Percentiles rank a stretch among this genome's conserved stretches.
Evolutionary conservation across 1,284 basidiomycete species (phyloP).

Genomic region (Cryptococcus sp.): DNA sequence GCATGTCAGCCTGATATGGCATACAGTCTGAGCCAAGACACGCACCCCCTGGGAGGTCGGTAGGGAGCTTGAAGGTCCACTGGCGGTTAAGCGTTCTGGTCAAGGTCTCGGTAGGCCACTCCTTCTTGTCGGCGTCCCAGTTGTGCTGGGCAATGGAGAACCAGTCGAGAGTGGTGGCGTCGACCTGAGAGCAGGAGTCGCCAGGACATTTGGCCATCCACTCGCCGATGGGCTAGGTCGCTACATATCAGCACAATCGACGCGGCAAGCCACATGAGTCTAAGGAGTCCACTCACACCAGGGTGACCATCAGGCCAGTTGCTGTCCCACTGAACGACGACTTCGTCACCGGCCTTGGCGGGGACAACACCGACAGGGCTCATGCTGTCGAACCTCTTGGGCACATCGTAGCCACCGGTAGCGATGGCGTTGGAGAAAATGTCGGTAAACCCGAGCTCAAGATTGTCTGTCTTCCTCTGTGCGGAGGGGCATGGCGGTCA

Average conservation of each 20-base stretch:
- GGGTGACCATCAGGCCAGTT: constrained; percentile 3
- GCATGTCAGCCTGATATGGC: not conserved
- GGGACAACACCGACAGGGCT: not conserved
- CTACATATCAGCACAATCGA: not conserved
- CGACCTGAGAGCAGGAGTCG: not conserved
- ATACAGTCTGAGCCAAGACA: not conserved
- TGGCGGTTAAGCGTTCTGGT: not conserved
- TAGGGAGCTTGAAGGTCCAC: constrained; percentile 1
- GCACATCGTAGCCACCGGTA: constrained; percentile 1
- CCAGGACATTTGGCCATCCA: constrained; percentile 1
- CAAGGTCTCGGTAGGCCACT: constrained; percentile 6
- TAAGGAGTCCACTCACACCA: not conserved
- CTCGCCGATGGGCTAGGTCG: not conserved
- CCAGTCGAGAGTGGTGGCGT: constrained; percentile 1
- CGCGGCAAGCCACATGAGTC: not conserved
- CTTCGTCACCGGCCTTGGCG: constrained; percentile 3
- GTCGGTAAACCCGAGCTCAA: not conserved
- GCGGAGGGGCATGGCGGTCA: too few species aligned
- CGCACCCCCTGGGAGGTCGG: constrained; percentile 1
- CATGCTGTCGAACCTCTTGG: not conserved
- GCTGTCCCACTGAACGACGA: not conserved
- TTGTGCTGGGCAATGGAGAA: constrained; percentile 5
- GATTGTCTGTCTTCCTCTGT: not conserved
- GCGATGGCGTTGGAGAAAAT: constrained; percentile 1
- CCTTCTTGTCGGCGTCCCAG: not conserved